phyloP scores from a whole-genome alignment of 163 green algal species.

The Volvox carteri region DNA sequence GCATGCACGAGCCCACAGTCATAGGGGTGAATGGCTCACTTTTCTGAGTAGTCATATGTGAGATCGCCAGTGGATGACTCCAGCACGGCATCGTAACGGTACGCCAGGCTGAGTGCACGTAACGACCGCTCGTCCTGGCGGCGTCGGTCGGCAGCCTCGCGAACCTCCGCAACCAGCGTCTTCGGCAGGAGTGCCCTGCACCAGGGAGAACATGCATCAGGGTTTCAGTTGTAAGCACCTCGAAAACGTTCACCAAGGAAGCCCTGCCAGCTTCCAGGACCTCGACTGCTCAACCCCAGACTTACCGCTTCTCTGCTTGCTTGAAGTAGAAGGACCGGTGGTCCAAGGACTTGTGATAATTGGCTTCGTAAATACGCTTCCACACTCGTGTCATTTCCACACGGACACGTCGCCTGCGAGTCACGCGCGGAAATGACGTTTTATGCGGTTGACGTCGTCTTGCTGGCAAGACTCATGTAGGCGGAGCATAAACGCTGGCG shows the following conservation, averaged over 20 bases:
- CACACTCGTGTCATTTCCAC: constrained; percentile 92
- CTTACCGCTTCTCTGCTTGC: constrained; percentile 74
- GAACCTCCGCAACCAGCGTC: constrained; percentile 92
- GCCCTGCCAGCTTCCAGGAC: too few species aligned
- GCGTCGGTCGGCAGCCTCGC: constrained; percentile 83
- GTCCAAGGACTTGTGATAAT: constrained; percentile 99
- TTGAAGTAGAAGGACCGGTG: constrained; percentile 99
- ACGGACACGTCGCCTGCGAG: constrained; percentile 69
- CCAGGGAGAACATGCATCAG: too few species aligned
- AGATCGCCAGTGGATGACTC: constrained; percentile 72
- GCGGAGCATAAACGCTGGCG: too few species aligned
- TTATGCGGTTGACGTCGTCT: too few species aligned
- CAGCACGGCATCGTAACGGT: constrained; percentile 62
- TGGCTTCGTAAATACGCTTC: constrained; percentile 94
- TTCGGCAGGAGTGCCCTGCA: constrained; percentile 87
- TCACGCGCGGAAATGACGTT: background rate
- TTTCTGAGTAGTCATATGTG: constrained; percentile 77
- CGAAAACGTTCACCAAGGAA: too few species aligned
- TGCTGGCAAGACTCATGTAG: background rate
- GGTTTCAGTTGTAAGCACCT: too few species aligned
- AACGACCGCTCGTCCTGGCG: constrained; percentile 68
- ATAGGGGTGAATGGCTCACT: too few species aligned
- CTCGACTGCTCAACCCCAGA: too few species aligned
- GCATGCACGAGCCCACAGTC: too few species aligned
- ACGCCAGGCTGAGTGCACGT: constrained; percentile 57